phyloP scores from a whole-genome alignment of 371 early-diverging fungal genomes.

The Actinomortierella ambigua region DNA sequence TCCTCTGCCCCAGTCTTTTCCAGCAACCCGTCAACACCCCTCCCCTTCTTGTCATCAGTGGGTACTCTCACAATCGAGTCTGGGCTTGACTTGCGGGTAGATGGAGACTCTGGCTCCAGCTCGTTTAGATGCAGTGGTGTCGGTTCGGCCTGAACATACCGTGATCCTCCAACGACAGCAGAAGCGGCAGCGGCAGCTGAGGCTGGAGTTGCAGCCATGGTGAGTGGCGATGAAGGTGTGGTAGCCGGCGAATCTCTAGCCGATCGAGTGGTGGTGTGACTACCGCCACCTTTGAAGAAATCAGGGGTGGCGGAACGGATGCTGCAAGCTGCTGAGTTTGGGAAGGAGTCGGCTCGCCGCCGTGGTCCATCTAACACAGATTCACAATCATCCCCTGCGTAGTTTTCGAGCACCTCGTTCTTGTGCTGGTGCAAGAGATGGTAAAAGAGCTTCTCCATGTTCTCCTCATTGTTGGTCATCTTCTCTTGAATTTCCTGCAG shows the following conservation, averaged over 20 bases:
- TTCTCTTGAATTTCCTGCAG: slow-evolving; percentile 45
- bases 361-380: slow-evolving; percentile 36
- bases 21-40: too few species aligned
- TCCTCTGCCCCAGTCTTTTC: too few species aligned
- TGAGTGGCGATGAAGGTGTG: slow-evolving; percentile 21
- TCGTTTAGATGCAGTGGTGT: too few species aligned
- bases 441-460: slow-evolving; percentile 66
- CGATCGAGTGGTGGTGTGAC: slow-evolving; percentile 11
- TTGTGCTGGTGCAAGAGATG: slow-evolving; percentile 60
- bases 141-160: too few species aligned
- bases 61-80: too few species aligned
- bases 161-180: too few species aligned
- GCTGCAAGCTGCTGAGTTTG: slow-evolving; percentile 21
- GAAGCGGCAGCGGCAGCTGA: slow-evolving; percentile 18
- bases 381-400: slow-evolving; percentile 25
- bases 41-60: too few species aligned
- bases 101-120: too few species aligned
- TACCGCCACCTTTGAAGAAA: slow-evolving; percentile 1
- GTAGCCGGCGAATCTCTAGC: slow-evolving; percentile 17
- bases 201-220: slow-evolving; percentile 10
- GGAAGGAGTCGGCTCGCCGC: slow-evolving; percentile 48
- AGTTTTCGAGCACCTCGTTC: slow-evolving; percentile 54
- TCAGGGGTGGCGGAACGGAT: slow-evolving; percentile 33
- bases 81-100: too few species aligned
- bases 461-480: slow-evolving; percentile 43